phyloP scores from a whole-genome alignment of 1,139 yeast species.

The Neolecta irregularis region DNA sequence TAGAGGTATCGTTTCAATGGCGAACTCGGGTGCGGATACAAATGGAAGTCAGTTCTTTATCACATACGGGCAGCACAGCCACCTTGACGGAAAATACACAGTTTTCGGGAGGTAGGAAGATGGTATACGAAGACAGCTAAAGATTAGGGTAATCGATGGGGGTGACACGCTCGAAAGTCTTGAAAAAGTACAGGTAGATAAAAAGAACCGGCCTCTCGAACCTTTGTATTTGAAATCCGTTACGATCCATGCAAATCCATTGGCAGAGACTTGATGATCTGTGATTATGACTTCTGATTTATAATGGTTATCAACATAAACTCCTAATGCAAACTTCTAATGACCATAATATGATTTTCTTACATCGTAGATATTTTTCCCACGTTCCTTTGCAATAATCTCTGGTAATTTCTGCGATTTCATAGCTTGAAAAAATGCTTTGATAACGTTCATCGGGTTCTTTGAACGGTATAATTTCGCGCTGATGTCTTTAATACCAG shows the following conservation, averaged over 20 bases:
- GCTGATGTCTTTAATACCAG: constrained; percentile 85
- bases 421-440: constrained; percentile 79
- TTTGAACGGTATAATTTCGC: constrained; percentile 86
- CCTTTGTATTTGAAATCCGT: constrained; percentile 27
- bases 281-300: neutral
- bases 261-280: constrained; percentile 19
- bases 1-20: constrained; percentile 34
- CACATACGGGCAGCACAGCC: constrained; percentile 27
- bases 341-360: constrained; percentile 56
- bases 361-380: constrained; percentile 87
- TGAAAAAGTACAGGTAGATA: constrained; percentile 28
- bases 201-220: constrained; percentile 29
- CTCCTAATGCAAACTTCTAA: too few species aligned
- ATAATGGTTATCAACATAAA: neutral
- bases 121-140: neutral
- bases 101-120: constrained; percentile 33
- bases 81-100: constrained; percentile 42
- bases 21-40: constrained; percentile 31
- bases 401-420: constrained; percentile 62
- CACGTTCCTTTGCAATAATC: constrained; percentile 82
- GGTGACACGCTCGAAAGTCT: constrained; percentile 27
- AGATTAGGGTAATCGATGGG: constrained; percentile 26
- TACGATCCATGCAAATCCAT: constrained; percentile 29
- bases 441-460: constrained; percentile 87
- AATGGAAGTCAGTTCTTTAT: constrained; percentile 34